These are phyloP conservation scores for Trametes meyenii DNA, from an alignment of 768 basidiomycete species.

Conservation along the genomic window DNA sequence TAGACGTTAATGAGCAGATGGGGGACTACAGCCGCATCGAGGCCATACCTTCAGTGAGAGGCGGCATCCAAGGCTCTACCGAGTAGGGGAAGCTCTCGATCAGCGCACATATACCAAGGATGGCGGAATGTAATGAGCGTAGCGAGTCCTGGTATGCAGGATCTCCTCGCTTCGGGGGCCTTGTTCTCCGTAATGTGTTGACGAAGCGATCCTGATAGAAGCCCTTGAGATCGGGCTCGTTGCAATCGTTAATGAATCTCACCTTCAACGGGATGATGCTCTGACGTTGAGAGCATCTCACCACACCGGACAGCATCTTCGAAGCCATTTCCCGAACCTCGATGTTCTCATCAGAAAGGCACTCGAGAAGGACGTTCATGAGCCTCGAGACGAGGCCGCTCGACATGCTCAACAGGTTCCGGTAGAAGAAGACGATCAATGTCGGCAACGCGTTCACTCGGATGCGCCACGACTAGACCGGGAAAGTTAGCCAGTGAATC, in stretches of 20 bases:
- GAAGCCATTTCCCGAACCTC: conserved; percentile 94
- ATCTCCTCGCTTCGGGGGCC: conserved; percentile 70
- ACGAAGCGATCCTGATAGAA: conserved; percentile 76
- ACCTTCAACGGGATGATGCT: conserved; percentile 86
- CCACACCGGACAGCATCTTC: conserved; percentile 80
- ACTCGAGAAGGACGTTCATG: conserved; percentile 83
- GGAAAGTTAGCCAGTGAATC: conserved; percentile 3
- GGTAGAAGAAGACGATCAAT: conserved; percentile 88
- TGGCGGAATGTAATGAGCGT: conserved; percentile 73
- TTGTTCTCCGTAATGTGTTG: conserved; percentile 57
- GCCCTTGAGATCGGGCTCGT: background rate
- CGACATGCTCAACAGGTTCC: conserved; percentile 80
- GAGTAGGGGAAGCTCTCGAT: conserved; percentile 62
- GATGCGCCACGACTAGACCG: conserved; percentile 84
- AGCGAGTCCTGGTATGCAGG: conserved; percentile 73
- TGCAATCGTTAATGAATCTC: conserved; percentile 19
- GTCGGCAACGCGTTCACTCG: conserved; percentile 87
- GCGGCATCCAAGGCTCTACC: conserved; percentile 55
- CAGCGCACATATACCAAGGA: conserved; percentile 52
- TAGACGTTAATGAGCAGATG: conserved; percentile 3
- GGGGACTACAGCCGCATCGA: background rate
- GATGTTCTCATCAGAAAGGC: conserved; percentile 86
- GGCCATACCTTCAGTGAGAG: conserved; percentile 68
- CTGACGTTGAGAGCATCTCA: conserved; percentile 88
- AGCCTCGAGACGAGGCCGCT: conserved; percentile 66